A percentile compares a stretch with the other conserved stretches of the same genome.
These are phyloP conservation scores for Thalassiosira oceanica DNA, from an alignment of 352 stramenopile genomes.

Conservation along the genomic window DNA sequence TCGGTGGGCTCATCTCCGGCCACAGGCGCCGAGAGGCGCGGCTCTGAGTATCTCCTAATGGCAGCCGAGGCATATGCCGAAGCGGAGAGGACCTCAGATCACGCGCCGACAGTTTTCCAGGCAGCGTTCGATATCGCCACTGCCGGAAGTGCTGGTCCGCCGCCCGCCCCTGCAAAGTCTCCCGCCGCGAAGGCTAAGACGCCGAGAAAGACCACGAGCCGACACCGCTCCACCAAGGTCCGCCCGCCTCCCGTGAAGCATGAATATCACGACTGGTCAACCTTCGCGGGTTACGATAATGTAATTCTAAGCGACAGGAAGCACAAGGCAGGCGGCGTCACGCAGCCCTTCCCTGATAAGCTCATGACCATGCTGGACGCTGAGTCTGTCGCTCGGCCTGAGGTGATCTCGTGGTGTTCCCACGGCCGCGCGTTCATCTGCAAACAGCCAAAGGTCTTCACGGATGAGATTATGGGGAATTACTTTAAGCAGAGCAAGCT, in stretches of 20 bases:
- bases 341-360: slow-evolving; percentile 71
- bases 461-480: slow-evolving; percentile 64
- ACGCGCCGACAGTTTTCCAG: slow-evolving; percentile 29
- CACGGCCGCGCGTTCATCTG: slow-evolving; percentile 79
- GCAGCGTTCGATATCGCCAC: slow-evolving; percentile 26
- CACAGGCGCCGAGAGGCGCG: slow-evolving; percentile 13
- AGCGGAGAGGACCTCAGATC: slow-evolving; percentile 16
- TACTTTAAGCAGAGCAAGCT: slow-evolving; percentile 81
- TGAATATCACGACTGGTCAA: slow-evolving; percentile 73
- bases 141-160: background rate
- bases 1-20: too few species aligned
- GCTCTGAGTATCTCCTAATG: slow-evolving; percentile 32
- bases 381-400: slow-evolving; percentile 24
- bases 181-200: too few species aligned
- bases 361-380: slow-evolving; percentile 70
- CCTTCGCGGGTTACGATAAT: too few species aligned
- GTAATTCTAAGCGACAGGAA: slow-evolving; percentile 49
- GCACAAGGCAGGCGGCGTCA: slow-evolving; percentile 77
- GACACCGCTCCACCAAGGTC: too few species aligned
- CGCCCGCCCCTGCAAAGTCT: too few species aligned
- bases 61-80: slow-evolving; percentile 31
- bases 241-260: slow-evolving; percentile 40
- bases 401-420: slow-evolving; percentile 61
- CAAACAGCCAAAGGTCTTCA: slow-evolving; percentile 70
- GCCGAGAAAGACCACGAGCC: too few species aligned